Evolutionary conservation across 1,284 basidiomycete genomes (phyloP).

Genomic region (Moesziomyces antarcticus): DNA sequence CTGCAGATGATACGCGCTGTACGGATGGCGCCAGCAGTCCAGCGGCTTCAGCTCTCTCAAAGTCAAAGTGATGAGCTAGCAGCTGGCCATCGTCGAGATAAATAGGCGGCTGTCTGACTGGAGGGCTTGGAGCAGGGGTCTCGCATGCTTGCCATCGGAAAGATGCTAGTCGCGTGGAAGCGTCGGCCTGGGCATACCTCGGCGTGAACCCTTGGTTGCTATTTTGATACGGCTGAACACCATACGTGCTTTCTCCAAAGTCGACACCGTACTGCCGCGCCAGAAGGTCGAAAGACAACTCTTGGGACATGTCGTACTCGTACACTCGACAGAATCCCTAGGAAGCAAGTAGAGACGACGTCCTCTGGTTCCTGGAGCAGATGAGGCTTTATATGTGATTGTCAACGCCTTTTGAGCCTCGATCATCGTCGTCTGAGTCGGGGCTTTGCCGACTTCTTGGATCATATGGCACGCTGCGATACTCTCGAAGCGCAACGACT

Average conservation of each 20-base stretch:
- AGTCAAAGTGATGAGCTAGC: slow-evolving; percentile 21
- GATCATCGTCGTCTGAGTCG: no score
- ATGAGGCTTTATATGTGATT: no score
- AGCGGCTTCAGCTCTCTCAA: slow-evolving; percentile 18
- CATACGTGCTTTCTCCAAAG: background rate
- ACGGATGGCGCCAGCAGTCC: slow-evolving; percentile 12
- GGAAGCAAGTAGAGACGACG: no score
- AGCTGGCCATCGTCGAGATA: slow-evolving; percentile 4
- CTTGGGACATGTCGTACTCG: background rate
- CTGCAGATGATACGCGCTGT: background rate
- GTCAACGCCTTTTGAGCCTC: no score
- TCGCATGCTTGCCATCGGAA: background rate
- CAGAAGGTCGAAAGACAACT: slow-evolving; percentile 4
- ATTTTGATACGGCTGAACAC: background rate
- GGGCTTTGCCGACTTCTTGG: no score
- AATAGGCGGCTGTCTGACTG: background rate
- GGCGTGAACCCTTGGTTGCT: background rate
- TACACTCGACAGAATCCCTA: no score
- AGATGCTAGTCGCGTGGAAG: background rate
- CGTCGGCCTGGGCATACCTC: background rate
- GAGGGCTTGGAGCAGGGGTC: background rate
- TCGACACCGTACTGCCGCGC: slow-evolving; percentile 7
- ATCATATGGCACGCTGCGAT: no score
- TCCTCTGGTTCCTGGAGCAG: no score
- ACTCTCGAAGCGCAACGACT: no score